Percentiles rank a stretch among this genome's conserved stretches.
phyloP scores from a whole-genome alignment of 208 protist species.

The Acanthamoeba castellanii region DNA sequence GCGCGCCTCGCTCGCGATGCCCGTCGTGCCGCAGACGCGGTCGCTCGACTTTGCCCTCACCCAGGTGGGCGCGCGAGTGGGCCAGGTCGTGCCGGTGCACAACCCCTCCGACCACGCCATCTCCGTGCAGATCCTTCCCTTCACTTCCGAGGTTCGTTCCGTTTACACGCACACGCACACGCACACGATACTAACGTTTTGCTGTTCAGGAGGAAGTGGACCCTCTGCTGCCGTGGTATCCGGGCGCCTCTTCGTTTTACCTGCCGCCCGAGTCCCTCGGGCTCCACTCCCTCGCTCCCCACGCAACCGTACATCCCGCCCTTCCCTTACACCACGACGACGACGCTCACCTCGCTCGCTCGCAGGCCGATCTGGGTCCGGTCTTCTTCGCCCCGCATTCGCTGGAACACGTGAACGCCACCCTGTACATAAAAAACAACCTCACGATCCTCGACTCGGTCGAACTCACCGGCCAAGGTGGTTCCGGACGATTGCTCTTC shows the following conservation, averaged over 20 bases:
- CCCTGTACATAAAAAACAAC: constrained; percentile 75
- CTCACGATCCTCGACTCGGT: constrained; percentile 65
- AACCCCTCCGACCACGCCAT: constrained; percentile 60
- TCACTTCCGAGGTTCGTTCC: neutral
- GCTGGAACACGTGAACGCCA: constrained; percentile 49
- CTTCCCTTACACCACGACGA: neutral
- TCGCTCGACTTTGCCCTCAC: constrained; percentile 51
- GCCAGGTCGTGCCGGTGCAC: neutral
- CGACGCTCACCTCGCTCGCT: neutral
- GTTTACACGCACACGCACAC: neutral
- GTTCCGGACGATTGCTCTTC: constrained; percentile 31
- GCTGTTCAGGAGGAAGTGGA: constrained; percentile 21
- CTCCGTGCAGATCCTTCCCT: constrained; percentile 47
- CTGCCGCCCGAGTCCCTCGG: constrained; percentile 3
- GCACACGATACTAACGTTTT: neutral
- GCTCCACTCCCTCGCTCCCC: neutral
- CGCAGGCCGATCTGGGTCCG: constrained; percentile 9
- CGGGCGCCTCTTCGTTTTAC: constrained; percentile 14
- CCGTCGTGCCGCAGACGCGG: neutral
- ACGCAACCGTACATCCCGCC: neutral
- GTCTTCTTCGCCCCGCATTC: constrained; percentile 12
- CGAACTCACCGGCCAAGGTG: constrained; percentile 57
- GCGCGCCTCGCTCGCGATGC: constrained; percentile 60
- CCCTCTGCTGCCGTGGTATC: constrained; percentile 14
- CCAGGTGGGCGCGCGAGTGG: constrained; percentile 33